phyloP scores from a whole-genome alignment of 2,329 filamentous ascomycete genomes.

The Magnaporthiopsis poae region DNA sequence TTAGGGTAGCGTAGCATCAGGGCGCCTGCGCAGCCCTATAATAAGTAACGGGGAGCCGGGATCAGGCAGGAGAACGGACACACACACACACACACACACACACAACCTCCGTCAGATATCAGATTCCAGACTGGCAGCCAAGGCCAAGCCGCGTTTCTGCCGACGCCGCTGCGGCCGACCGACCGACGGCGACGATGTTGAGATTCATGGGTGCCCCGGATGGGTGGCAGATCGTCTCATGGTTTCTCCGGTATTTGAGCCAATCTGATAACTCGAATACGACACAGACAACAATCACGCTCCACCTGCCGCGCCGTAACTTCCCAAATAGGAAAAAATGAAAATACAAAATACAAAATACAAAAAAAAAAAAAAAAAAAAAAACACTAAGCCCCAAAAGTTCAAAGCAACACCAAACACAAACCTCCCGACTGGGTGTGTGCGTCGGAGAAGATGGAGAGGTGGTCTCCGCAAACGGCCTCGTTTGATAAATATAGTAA shows the following conservation, averaged over 20 bases:
- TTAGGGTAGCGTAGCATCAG: background rate
- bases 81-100: too few relatives aligned
- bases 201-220: background rate
- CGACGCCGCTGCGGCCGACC: background rate
- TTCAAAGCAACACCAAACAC: background rate
- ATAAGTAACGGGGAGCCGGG: conserved; percentile 1
- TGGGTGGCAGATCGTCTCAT: background rate
- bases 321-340: background rate
- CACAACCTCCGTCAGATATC: background rate
- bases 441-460: background rate
- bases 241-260: background rate
- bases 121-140: too few relatives aligned
- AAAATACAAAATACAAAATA: too few relatives aligned
- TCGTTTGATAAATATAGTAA: background rate
- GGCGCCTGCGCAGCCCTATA: conserved; percentile 6
- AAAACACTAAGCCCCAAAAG: background rate
- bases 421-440: background rate
- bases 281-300: background rate
- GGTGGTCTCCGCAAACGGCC: background rate
- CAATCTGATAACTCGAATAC: background rate
- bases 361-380: background rate
- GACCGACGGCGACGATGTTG: background rate
- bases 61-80: background rate
- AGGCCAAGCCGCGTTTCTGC: background rate
- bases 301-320: background rate